Percentiles rank a stretch among this genome's conserved stretches.
phyloP scores from a whole-genome alignment of 2,329 filamentous ascomycete species.

The Graphiopsis chlorocephala region DNA sequence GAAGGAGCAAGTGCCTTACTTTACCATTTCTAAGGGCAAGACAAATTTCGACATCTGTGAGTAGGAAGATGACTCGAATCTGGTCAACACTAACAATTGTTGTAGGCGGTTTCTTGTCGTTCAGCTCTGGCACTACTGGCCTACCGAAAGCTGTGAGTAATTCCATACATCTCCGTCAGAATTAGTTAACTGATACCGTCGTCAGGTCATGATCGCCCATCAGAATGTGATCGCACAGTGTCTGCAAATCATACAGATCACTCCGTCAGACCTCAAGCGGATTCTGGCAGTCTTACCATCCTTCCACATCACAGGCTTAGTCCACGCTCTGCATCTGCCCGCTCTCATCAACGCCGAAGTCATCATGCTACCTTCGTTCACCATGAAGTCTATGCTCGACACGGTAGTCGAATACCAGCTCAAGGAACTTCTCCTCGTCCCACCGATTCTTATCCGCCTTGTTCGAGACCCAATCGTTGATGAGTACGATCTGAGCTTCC shows the following conservation, averaged over 20 bases:
- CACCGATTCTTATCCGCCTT: slow-evolving; percentile 60
- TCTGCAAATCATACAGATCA: slow-evolving; percentile 57
- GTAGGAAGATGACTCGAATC: background rate
- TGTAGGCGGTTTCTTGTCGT: slow-evolving; percentile 46
- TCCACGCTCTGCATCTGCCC: slow-evolving; percentile 62
- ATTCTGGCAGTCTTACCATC: slow-evolving; percentile 59
- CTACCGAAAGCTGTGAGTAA: slow-evolving; percentile 46
- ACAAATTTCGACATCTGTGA: slow-evolving; percentile 55
- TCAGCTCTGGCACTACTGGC: slow-evolving; percentile 51
- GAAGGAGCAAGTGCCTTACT: slow-evolving; percentile 46
- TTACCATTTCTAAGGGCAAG: slow-evolving; percentile 51
- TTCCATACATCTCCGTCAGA: background rate
- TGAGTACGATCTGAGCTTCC: slow-evolving; percentile 56
- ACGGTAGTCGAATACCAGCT: slow-evolving; percentile 54
- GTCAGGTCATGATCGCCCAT: slow-evolving; percentile 52
- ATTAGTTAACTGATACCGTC: background rate
- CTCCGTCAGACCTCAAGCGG: slow-evolving; percentile 47
- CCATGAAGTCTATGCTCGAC: slow-evolving; percentile 57
- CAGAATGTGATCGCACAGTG: slow-evolving; percentile 60
- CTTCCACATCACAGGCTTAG: slow-evolving; percentile 63
- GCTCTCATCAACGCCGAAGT: slow-evolving; percentile 64
- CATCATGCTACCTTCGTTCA: slow-evolving; percentile 63
- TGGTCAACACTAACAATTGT: background rate
- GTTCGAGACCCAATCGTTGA: slow-evolving; percentile 55
- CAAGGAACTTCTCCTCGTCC: slow-evolving; percentile 57